Evolutionary conservation across 2,329 filamentous ascomycete genomes (phyloP).

Genomic region (Emmonsiellopsis sp.): DNA sequence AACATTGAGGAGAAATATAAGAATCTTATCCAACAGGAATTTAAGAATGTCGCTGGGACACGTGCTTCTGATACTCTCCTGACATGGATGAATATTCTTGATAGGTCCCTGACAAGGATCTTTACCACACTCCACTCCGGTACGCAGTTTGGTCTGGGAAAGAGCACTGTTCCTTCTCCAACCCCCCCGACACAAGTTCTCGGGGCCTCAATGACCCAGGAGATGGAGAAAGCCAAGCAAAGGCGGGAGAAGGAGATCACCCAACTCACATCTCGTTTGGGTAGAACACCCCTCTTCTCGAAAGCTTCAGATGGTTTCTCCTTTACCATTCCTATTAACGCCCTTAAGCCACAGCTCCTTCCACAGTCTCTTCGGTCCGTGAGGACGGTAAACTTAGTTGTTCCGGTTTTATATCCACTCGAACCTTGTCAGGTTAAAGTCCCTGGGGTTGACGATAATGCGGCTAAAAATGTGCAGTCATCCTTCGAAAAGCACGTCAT

Average conservation of each 20-base stretch:
- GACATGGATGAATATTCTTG: slow-evolving; percentile 58
- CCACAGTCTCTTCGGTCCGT: slow-evolving; percentile 53
- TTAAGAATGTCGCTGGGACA: slow-evolving; percentile 54
- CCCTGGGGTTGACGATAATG: slow-evolving; percentile 51
- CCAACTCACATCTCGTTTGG: slow-evolving; percentile 48
- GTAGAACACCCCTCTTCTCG: slow-evolving; percentile 56
- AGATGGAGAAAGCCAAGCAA: slow-evolving; percentile 43
- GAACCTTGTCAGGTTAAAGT: slow-evolving; percentile 58
- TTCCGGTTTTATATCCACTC: slow-evolving; percentile 64
- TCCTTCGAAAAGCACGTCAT: slow-evolving; percentile 53
- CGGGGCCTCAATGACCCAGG: slow-evolving; percentile 39
- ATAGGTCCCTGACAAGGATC: slow-evolving; percentile 49
- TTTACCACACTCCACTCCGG: not conserved
- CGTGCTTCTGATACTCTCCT: slow-evolving; percentile 49
- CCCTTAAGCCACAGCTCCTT: slow-evolving; percentile 51
- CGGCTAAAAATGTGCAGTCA: slow-evolving; percentile 55
- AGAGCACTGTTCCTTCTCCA: not conserved
- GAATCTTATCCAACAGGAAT: slow-evolving; percentile 68
- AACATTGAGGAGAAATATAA: slow-evolving; percentile 64
- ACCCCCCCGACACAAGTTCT: not conserved
- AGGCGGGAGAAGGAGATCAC: slow-evolving; percentile 8
- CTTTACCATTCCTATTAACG: slow-evolving; percentile 63
- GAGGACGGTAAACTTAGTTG: slow-evolving; percentile 56
- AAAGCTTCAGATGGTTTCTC: slow-evolving; percentile 61
- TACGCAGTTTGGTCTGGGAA: not conserved